A percentile compares a stretch with the other conserved stretches of the same genome.
Evolutionary conservation across 75 land plant genomes (phyloP).

Genomic region (Sequoia sempervirens): DNA sequence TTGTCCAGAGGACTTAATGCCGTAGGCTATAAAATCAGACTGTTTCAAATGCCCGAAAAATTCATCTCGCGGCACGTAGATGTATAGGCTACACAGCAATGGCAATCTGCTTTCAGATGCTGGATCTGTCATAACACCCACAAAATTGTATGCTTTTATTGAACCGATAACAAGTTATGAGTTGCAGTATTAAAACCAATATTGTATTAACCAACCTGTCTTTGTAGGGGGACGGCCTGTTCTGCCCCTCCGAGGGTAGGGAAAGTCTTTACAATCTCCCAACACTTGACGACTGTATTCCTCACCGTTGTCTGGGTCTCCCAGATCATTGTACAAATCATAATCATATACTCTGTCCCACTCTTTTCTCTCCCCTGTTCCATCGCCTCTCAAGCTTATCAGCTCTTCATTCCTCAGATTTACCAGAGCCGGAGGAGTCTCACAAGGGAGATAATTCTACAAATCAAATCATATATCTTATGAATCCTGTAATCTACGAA

Average conservation of each 20-base stretch:
- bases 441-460: conserved; percentile 40
- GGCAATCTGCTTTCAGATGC: conserved; percentile 51
- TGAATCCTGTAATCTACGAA: not conserved
- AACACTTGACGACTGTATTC: conserved; percentile 28
- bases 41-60: conserved; percentile 64
- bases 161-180: not conserved
- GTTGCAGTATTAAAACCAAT: not conserved
- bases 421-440: conserved; percentile 34
- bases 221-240: conserved; percentile 41
- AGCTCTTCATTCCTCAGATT: conserved; percentile 35
- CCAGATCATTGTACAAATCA: conserved; percentile 53
- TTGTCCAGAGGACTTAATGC: conserved; percentile 28
- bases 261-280: conserved; percentile 33
- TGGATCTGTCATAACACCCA: conserved; percentile 41
- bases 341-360: conserved; percentile 50
- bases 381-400: conserved; percentile 24
- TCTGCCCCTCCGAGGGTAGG: conserved; percentile 54
- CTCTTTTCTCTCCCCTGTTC: conserved; percentile 29
- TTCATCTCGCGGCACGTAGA: conserved; percentile 86
- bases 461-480: not conserved
- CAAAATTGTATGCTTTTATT: not conserved
- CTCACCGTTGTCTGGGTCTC: conserved; percentile 27
- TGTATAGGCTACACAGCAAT: conserved; percentile 16
- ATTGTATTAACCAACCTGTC: conserved; percentile 20
- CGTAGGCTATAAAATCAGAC: conserved; percentile 46